Conservation (phyloP, 768 basidiomycete genomes). For the Erythrobasidium yunnanense region DNA sequence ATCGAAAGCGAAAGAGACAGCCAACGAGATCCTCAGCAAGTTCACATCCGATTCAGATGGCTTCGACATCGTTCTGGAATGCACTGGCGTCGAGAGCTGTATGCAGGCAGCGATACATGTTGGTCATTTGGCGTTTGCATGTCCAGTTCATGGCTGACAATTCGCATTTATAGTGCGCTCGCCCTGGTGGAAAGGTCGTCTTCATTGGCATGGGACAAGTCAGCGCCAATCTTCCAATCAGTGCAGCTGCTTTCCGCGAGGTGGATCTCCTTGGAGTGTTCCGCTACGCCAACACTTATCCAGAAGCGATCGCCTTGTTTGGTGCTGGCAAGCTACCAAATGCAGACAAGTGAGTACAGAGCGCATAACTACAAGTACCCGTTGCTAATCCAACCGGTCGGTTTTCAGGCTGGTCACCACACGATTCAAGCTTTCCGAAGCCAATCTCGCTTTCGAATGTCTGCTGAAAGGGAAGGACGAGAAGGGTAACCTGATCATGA, state of each 20-base stretch:
- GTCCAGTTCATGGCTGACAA: slow-evolving; percentile 23
- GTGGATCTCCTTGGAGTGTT: slow-evolving; percentile 76
- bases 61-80: slow-evolving; percentile 88
- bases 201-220: slow-evolving; percentile 92
- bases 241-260: slow-evolving; percentile 69
- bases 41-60: slow-evolving; percentile 48
- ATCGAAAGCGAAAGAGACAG: slow-evolving; percentile 42
- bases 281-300: slow-evolving; percentile 81
- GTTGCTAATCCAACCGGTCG: not conserved
- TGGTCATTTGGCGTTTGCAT: slow-evolving; percentile 43
- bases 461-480: slow-evolving; percentile 67
- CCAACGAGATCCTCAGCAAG: slow-evolving; percentile 43
- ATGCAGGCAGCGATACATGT: slow-evolving; percentile 85
- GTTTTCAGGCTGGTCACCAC: slow-evolving; percentile 35
- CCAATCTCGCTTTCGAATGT: slow-evolving; percentile 68
- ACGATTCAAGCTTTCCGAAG: slow-evolving; percentile 49
- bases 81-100: slow-evolving; percentile 82
- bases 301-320: slow-evolving; percentile 70
- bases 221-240: slow-evolving; percentile 69
- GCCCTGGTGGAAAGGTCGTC: slow-evolving; percentile 77
- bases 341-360: slow-evolving; percentile 49
- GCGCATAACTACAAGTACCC: not conserved
- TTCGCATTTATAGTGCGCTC: slow-evolving; percentile 53
- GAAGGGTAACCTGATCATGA: slow-evolving; percentile 69
- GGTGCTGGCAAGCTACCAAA: slow-evolving; percentile 56